Percentiles rank a stretch among this genome's conserved stretches.
Conservation (phyloP, 2,329 filamentous ascomycete genomes). For the Scedosporium dehoogii region DNA sequence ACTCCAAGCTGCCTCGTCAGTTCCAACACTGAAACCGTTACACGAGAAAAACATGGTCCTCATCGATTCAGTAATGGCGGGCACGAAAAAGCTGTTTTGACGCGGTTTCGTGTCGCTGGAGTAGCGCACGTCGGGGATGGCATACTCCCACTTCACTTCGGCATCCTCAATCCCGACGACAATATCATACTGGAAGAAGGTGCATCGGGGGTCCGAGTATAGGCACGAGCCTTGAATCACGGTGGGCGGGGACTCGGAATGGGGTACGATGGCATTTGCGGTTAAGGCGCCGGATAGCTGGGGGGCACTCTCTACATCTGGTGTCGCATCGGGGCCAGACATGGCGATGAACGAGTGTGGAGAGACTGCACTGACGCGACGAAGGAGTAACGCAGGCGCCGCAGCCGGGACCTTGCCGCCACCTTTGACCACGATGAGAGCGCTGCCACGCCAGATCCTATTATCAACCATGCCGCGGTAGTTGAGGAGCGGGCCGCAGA, state of each 20-base stretch:
- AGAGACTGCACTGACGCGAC: constrained; percentile 25
- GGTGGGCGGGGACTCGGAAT: not conserved
- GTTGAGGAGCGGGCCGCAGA: constrained; percentile 67
- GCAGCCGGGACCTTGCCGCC: constrained; percentile 49
- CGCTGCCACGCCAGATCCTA: constrained; percentile 70
- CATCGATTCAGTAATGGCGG: constrained; percentile 77
- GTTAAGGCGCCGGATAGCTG: constrained; percentile 4
- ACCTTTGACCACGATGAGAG: constrained; percentile 70
- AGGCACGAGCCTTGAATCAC: constrained; percentile 46
- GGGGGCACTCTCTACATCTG: constrained; percentile 4
- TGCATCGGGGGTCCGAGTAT: constrained; percentile 57
- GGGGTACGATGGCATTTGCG: not conserved
- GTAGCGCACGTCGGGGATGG: constrained; percentile 56
- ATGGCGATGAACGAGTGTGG: not conserved
- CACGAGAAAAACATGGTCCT: constrained; percentile 98
- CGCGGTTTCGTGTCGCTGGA: constrained; percentile 44
- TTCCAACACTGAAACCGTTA: constrained; percentile 89
- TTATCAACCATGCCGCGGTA: constrained; percentile 65
- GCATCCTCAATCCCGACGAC: constrained; percentile 60
- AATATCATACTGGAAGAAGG: constrained; percentile 89
- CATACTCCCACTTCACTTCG: constrained; percentile 74
- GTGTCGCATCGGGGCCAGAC: constrained; percentile 10
- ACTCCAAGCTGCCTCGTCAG: constrained; percentile 75
- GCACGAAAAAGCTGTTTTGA: constrained; percentile 72
- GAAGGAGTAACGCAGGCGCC: constrained; percentile 49